These are phyloP conservation scores for Saururus chinensis DNA, from an alignment of 164 flowering plant genomes.

Conservation along the genomic window DNA sequence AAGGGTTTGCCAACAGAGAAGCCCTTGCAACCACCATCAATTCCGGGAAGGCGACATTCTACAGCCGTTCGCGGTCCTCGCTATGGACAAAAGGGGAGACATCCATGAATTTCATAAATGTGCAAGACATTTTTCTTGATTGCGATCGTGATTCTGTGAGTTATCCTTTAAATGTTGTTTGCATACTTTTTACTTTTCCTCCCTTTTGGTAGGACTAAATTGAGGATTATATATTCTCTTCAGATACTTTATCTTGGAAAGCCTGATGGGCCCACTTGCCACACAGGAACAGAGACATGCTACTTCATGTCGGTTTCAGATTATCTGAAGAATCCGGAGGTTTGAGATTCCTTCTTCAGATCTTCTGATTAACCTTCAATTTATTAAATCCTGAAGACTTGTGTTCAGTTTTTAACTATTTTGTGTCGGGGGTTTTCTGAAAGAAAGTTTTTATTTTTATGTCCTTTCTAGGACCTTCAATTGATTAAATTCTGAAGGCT, in stretches of 20 bases:
- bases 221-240: background rate
- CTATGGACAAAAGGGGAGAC: slow-evolving; percentile 96
- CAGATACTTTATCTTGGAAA: slow-evolving; percentile 92
- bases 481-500: no score
- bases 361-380: no score
- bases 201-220: background rate
- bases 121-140: slow-evolving; percentile 72
- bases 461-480: no score
- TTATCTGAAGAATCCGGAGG: slow-evolving; percentile 34
- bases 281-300: slow-evolving; percentile 89
- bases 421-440: no score
- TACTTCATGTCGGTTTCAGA: slow-evolving; percentile 57
- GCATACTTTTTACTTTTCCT: background rate
- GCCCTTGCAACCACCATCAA: slow-evolving; percentile 64
- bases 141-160: slow-evolving; percentile 94
- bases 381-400: no score
- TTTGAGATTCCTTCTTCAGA: slow-evolving; percentile 3
- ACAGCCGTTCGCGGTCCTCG: slow-evolving; percentile 71
- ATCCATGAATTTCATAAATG: slow-evolving; percentile 76
- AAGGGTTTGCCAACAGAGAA: slow-evolving; percentile 87
- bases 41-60: slow-evolving; percentile 84
- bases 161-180: background rate
- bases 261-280: slow-evolving; percentile 97
- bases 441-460: no score
- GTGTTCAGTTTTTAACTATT: no score